Evolutionary conservation across 78 protist genomes (phyloP).

Genomic region (Dictyostelium discoideum): DNA sequence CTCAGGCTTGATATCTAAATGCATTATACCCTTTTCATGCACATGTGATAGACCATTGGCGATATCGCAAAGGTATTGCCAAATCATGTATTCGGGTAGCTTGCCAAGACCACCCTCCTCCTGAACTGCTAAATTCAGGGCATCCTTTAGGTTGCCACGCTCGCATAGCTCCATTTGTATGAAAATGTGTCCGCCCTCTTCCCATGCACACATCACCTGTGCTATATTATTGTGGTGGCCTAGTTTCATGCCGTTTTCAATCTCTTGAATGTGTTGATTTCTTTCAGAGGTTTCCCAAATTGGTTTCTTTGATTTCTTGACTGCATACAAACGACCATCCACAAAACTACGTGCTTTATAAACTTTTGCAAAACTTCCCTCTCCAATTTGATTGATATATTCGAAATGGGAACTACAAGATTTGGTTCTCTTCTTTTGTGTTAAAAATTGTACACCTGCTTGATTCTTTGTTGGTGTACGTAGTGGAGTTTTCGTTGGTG

Average conservation of each 20-base stretch:
- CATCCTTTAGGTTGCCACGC: conserved; percentile 46
- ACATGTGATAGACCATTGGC: conserved; percentile 81
- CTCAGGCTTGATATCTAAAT: conserved; percentile 91
- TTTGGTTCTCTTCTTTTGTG: conserved; percentile 58
- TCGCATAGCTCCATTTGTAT: conserved; percentile 73
- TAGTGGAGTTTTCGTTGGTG: conserved; percentile 57
- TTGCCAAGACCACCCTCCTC: neutral
- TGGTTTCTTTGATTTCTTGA: conserved; percentile 57
- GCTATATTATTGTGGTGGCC: conserved; percentile 65
- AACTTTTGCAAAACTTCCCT: conserved; percentile 69
- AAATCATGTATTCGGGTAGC: conserved; percentile 30
- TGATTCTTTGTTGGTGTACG: conserved; percentile 36
- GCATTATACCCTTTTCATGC: conserved; percentile 84
- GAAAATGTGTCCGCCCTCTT: conserved; percentile 68
- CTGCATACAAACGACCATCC: conserved; percentile 33
- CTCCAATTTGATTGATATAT: conserved; percentile 35
- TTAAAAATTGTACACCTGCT: conserved; percentile 13
- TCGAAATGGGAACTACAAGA: conserved; percentile 39
- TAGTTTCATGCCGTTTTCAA: conserved; percentile 55
- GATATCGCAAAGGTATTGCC: conserved; percentile 28
- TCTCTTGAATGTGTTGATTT: conserved; percentile 59
- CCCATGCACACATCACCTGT: conserved; percentile 55
- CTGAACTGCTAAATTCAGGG: neutral
- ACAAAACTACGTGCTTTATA: conserved; percentile 23
- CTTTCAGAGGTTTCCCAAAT: conserved; percentile 59